phyloP scores from a whole-genome alignment of 805 yeast species.

The Isabelozyma gotoi region DNA sequence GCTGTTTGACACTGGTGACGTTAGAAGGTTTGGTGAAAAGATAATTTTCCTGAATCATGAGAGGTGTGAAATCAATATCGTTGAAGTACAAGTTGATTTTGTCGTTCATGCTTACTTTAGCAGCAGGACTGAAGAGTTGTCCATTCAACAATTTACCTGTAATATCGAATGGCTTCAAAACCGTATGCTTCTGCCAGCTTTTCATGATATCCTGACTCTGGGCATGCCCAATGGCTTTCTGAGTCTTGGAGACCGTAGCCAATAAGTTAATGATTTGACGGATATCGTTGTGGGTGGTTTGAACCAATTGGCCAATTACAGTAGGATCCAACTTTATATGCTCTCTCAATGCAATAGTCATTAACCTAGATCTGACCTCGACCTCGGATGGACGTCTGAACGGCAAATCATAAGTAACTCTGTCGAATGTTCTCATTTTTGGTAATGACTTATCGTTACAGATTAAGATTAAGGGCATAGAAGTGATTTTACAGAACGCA shows the following conservation, averaged over 20 bases:
- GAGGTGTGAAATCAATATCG: slow-evolving; percentile 91
- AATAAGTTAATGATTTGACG: slow-evolving; percentile 90
- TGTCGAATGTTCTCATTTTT: slow-evolving; percentile 94
- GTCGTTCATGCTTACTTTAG: slow-evolving; percentile 65
- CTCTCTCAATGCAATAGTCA: slow-evolving; percentile 90
- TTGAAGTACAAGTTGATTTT: slow-evolving; percentile 88
- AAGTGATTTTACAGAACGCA: slow-evolving; percentile 77
- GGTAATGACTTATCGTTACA: slow-evolving; percentile 93
- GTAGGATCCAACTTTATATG: slow-evolving; percentile 75
- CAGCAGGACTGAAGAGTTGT: slow-evolving; percentile 52
- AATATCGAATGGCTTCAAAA: slow-evolving; percentile 90
- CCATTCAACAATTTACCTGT: slow-evolving; percentile 63
- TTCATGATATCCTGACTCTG: slow-evolving; percentile 61
- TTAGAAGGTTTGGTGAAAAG: slow-evolving; percentile 59
- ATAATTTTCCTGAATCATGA: slow-evolving; percentile 96
- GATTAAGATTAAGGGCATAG: slow-evolving; percentile 86
- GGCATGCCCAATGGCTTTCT: slow-evolving; percentile 58
- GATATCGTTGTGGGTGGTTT: slow-evolving; percentile 85
- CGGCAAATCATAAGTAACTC: slow-evolving; percentile 72
- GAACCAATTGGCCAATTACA: slow-evolving; percentile 79
- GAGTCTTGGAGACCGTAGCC: slow-evolving; percentile 79
- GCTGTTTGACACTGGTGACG: slow-evolving; percentile 44
- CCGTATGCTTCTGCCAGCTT: slow-evolving; percentile 87
- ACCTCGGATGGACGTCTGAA: slow-evolving; percentile 87
- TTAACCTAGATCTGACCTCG: slow-evolving; percentile 77